phyloP scores from a whole-genome alignment of 2,329 filamentous ascomycete species.

The Arthrobotrys pseudoclavata region DNA sequence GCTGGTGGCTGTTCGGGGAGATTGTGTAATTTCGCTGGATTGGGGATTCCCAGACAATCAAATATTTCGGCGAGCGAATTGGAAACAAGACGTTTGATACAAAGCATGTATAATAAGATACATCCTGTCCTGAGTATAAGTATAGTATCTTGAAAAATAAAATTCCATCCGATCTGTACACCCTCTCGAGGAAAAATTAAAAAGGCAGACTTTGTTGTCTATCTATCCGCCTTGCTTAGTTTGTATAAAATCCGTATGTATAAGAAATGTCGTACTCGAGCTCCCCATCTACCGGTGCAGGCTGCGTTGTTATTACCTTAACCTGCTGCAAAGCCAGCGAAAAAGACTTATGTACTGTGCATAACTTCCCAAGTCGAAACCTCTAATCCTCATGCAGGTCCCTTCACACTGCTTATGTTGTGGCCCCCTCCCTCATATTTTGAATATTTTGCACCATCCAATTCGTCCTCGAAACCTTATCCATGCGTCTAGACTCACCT shows the following conservation, averaged over 20 bases:
- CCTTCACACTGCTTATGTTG: slow-evolving; percentile 45
- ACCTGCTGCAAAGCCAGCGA: slow-evolving; percentile 39
- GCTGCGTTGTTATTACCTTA: slow-evolving; percentile 39
- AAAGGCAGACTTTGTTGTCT: slow-evolving; percentile 12
- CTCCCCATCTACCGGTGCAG: slow-evolving; percentile 8
- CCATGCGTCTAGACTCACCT: slow-evolving; percentile 28
- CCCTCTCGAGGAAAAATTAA: too few species aligned
- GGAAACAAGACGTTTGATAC: slow-evolving; percentile 17
- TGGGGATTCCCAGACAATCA: slow-evolving; percentile 40
- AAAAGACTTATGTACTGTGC: not conserved
- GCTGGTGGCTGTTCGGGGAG: slow-evolving; percentile 50
- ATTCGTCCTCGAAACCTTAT: slow-evolving; percentile 17
- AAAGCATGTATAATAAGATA: not conserved
- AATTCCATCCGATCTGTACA: slow-evolving; percentile 6
- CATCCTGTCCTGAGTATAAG: not conserved
- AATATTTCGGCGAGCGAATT: slow-evolving; percentile 32
- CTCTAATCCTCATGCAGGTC: slow-evolving; percentile 41
- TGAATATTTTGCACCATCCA: slow-evolving; percentile 28
- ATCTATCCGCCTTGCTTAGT: not conserved
- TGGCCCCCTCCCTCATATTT: slow-evolving; percentile 44
- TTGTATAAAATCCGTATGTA: not conserved
- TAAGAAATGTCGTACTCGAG: not conserved
- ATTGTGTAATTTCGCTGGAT: slow-evolving; percentile 54
- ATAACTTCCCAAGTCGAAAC: not conserved
- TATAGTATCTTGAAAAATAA: not conserved